Conservation (phyloP, 768 basidiomycete species). For the Leccinum subgranulosum region DNA sequence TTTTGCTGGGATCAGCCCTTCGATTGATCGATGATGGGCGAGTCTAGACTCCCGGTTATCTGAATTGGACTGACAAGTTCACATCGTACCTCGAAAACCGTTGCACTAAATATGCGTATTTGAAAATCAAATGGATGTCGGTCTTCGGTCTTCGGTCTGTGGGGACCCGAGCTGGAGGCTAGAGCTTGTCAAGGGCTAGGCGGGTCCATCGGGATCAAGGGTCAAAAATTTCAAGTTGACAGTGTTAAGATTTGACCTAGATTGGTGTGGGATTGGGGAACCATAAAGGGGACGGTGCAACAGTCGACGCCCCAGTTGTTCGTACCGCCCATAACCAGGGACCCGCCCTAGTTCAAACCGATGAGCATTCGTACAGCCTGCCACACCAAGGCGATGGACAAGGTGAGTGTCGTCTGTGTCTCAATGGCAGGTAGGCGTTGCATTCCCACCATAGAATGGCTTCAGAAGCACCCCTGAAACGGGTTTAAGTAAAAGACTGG, state of each 20-base stretch:
- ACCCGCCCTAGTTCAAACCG: background rate
- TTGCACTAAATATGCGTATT: conserved; percentile 4
- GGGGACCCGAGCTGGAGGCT: background rate
- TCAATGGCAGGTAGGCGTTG: background rate
- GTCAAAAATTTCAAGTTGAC: background rate
- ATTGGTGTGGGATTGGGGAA: background rate
- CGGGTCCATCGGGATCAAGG: background rate
- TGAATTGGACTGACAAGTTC: background rate
- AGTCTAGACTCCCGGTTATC: conserved; percentile 4
- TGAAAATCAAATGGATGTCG: conserved; percentile 12
- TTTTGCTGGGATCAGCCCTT: background rate
- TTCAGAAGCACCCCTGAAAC: background rate
- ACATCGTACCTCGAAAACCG: background rate
- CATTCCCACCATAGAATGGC: background rate
- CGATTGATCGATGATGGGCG: conserved; percentile 9
- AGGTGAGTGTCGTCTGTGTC: background rate
- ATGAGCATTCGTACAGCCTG: background rate
- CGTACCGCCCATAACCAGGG: background rate
- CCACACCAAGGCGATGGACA: background rate
- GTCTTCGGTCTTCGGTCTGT: background rate
- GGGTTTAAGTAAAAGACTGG: background rate
- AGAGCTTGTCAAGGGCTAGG: background rate
- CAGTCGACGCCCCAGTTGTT: background rate
- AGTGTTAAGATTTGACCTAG: background rate
- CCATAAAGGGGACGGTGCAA: background rate